Conservation (phyloP, 1,139 yeast species). For the Yamadazyma epiphylla region DNA sequence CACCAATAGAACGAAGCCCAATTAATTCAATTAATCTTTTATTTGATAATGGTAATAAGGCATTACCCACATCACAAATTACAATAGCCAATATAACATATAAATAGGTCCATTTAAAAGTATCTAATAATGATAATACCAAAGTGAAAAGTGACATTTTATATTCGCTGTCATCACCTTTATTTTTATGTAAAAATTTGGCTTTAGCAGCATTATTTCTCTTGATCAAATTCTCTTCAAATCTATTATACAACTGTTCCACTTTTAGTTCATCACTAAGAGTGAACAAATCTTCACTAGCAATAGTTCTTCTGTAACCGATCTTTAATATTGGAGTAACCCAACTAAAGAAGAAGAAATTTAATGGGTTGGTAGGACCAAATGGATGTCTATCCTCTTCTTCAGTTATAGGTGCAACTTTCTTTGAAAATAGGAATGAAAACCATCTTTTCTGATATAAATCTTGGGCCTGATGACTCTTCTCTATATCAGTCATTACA, state of each 20-base stretch:
- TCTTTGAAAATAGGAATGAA: conserved; percentile 15
- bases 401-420: conserved; percentile 50
- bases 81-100: conserved; percentile 19
- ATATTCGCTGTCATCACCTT: conserved; percentile 23
- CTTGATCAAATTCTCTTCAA: conserved; percentile 27
- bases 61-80: conserved; percentile 19
- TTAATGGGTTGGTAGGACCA: conserved; percentile 25
- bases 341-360: conserved; percentile 52
- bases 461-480: no score
- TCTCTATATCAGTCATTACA: no score
- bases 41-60: conserved; percentile 18
- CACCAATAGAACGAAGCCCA: conserved; percentile 11
- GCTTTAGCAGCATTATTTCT: conserved; percentile 23
- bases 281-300: conserved; percentile 57
- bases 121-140: conserved; percentile 20
- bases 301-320: conserved; percentile 67
- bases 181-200: conserved; percentile 17
- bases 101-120: conserved; percentile 27
- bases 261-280: conserved; percentile 54
- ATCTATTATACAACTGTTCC: conserved; percentile 36
- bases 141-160: conserved; percentile 13
- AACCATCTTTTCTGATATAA: conserved; percentile 16
- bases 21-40: not conserved
- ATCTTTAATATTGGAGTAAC: conserved; percentile 50
- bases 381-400: conserved; percentile 45